Conservation (phyloP, 129 eudicot genomes). For the Gnaphalium uliginosum region DNA sequence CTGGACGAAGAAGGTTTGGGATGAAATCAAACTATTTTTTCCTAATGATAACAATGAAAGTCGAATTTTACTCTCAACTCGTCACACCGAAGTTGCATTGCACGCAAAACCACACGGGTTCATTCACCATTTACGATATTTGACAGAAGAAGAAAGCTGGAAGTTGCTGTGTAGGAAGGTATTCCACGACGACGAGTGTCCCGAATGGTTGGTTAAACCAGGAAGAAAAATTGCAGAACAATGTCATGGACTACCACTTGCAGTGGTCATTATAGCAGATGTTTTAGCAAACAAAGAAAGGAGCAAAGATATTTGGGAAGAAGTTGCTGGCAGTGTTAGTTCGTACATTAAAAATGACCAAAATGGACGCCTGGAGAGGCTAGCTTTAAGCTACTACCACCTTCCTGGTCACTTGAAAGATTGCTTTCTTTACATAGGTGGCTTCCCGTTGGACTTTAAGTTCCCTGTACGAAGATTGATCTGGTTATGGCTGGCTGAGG, state of each 20-base stretch:
- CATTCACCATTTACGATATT: slow-evolving; percentile 1
- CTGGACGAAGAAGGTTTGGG: slow-evolving; percentile 34
- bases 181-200: slow-evolving; percentile 10
- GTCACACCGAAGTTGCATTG: slow-evolving; percentile 20
- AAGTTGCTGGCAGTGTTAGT: background rate
- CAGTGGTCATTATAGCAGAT: slow-evolving; percentile 40
- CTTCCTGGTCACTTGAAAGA: slow-evolving; percentile 26
- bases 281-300: slow-evolving; percentile 16
- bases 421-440: slow-evolving; percentile 31
- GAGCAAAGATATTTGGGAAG: slow-evolving; percentile 17
- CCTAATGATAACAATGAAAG: slow-evolving; percentile 30
- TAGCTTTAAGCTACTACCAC: slow-evolving; percentile 19
- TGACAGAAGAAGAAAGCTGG: slow-evolving; percentile 28
- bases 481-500: slow-evolving; percentile 44
- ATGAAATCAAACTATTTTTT: slow-evolving; percentile 22
- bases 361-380: background rate
- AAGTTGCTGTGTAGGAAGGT: slow-evolving; percentile 23
- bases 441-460: slow-evolving; percentile 10
- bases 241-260: slow-evolving; percentile 42
- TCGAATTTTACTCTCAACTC: slow-evolving; percentile 37
- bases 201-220: background rate
- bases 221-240: slow-evolving; percentile 28
- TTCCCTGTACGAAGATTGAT: background rate
- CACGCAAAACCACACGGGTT: slow-evolving; percentile 14
- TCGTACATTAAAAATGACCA: background rate